A percentile compares a stretch with the other conserved stretches of the same genome.
These are phyloP conservation scores for Mycena galopus DNA, from an alignment of 768 basidiomycete genomes.

Conservation along the genomic window DNA sequence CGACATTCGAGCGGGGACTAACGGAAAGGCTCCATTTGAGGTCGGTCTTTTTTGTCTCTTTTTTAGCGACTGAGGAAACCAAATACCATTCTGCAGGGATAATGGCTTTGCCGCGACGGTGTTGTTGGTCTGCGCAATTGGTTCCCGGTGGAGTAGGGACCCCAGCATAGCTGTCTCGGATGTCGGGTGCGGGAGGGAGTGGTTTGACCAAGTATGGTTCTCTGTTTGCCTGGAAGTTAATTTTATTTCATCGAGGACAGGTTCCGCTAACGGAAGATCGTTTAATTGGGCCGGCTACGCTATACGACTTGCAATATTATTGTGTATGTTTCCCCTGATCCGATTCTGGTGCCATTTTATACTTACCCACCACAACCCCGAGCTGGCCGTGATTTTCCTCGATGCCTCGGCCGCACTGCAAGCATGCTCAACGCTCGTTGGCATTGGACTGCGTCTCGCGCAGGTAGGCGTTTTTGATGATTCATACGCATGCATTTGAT, in stretches of 20 bases:
- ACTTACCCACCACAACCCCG: background rate
- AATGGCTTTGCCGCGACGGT: background rate
- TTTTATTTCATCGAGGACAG: background rate
- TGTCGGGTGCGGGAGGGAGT: slow-evolving; percentile 72
- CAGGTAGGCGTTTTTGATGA: no score
- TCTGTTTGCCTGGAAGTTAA: background rate
- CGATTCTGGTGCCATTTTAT: background rate
- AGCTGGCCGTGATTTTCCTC: slow-evolving; percentile 69
- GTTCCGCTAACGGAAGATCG: slow-evolving; percentile 69
- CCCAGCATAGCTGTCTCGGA: slow-evolving; percentile 54
- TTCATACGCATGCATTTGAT: no score
- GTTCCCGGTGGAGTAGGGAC: slow-evolving; percentile 57
- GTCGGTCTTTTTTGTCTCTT: background rate
- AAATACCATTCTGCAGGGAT: background rate
- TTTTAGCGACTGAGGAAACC: background rate
- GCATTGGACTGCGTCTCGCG: slow-evolving; percentile 47
- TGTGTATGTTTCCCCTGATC: slow-evolving; percentile 56
- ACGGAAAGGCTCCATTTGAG: slow-evolving; percentile 61
- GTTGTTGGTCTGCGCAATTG: background rate
- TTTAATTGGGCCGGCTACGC: slow-evolving; percentile 73
- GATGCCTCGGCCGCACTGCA: slow-evolving; percentile 72
- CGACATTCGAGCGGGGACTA: slow-evolving; percentile 71
- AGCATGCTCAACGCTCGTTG: slow-evolving; percentile 76
- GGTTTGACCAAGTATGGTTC: slow-evolving; percentile 69
- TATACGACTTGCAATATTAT: slow-evolving; percentile 82